A percentile compares a stretch with the other conserved stretches of the same genome.
Conservation (phyloP, 163 green algal genomes). For the Chloromonas sp. region DNA sequence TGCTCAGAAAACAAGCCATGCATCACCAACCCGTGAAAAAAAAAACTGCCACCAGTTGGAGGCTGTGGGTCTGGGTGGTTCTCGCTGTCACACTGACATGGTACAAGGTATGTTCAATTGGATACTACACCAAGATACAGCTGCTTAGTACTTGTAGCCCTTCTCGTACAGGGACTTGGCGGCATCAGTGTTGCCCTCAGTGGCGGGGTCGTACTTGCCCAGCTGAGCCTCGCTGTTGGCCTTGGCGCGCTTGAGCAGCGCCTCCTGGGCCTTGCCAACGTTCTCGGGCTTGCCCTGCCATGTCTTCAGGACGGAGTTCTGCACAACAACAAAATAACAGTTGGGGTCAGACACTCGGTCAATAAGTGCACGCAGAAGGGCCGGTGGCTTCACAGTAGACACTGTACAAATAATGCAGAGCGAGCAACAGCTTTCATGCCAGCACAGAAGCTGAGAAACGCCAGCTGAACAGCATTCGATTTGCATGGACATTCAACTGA, state of each 20-base stretch:
- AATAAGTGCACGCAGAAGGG: no score
- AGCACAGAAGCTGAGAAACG: not conserved
- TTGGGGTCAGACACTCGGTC: no score
- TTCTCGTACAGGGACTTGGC: constrained; percentile 92
- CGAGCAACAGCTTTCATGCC: not conserved
- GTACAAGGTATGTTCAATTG: no score
- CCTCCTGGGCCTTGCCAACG: constrained; percentile 68
- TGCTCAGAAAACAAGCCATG: not conserved
- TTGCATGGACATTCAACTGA: not conserved
- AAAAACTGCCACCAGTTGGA: not conserved
- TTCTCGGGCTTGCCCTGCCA: constrained; percentile 92
- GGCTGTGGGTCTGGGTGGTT: not conserved
- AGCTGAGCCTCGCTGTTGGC: constrained; percentile 94
- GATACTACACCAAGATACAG: not conserved
- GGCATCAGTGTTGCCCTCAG: constrained; percentile 68
- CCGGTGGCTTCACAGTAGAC: no score
- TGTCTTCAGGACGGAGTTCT: constrained; percentile 86
- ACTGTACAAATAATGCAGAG: not conserved
- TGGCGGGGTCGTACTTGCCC: constrained; percentile 86
- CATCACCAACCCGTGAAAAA: not conserved
- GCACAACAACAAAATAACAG: not conserved
- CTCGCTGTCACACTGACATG: no score
- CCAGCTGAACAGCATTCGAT: not conserved
- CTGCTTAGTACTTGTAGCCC: constrained; percentile 88
- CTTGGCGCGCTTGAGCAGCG: constrained; percentile 87